phyloP scores from a whole-genome alignment of 352 stramenopile genomes.

The Chrysophaeum taylorii region DNA sequence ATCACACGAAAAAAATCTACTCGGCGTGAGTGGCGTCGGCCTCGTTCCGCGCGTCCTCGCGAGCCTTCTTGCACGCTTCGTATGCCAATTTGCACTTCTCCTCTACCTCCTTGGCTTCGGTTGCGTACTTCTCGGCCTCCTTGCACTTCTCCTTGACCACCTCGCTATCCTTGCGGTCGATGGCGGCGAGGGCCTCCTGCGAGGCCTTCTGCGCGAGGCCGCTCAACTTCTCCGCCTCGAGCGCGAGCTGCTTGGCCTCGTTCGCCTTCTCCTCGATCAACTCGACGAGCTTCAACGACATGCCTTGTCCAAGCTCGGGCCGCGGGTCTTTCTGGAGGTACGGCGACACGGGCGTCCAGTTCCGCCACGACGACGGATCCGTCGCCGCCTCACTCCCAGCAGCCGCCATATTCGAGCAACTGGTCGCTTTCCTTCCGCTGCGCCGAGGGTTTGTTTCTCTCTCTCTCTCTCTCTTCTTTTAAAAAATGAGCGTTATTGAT shows the following conservation, averaged over 20 bases:
- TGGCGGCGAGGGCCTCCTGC: slow-evolving; percentile 10
- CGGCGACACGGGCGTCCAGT: slow-evolving; percentile 5
- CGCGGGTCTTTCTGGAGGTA: slow-evolving; percentile 14
- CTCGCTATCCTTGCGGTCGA: slow-evolving; percentile 12
- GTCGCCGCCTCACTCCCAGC: neutral
- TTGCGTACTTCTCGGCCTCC: slow-evolving; percentile 6
- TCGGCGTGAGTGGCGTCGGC: neutral
- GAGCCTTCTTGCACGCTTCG: slow-evolving; percentile 15
- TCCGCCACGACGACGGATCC: neutral
- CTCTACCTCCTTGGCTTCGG: slow-evolving; percentile 12
- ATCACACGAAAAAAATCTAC: too few relatives aligned
- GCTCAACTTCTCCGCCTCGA: slow-evolving; percentile 1
- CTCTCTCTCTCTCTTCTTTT: too few relatives aligned
- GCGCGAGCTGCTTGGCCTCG: slow-evolving; percentile 6
- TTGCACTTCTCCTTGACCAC: slow-evolving; percentile 14
- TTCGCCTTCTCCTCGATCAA: neutral
- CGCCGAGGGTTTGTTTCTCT: too few relatives aligned
- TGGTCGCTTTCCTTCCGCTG: too few relatives aligned
- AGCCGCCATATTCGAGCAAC: too few relatives aligned
- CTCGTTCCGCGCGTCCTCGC: slow-evolving; percentile 8
- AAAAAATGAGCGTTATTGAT: too few relatives aligned
- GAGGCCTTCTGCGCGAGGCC: neutral
- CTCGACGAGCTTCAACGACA: slow-evolving; percentile 5
- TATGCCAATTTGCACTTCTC: slow-evolving; percentile 14
- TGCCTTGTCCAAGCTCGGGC: slow-evolving; percentile 3